Conservation (phyloP, 768 basidiomycete genomes). For the Podaxis sp. region DNA sequence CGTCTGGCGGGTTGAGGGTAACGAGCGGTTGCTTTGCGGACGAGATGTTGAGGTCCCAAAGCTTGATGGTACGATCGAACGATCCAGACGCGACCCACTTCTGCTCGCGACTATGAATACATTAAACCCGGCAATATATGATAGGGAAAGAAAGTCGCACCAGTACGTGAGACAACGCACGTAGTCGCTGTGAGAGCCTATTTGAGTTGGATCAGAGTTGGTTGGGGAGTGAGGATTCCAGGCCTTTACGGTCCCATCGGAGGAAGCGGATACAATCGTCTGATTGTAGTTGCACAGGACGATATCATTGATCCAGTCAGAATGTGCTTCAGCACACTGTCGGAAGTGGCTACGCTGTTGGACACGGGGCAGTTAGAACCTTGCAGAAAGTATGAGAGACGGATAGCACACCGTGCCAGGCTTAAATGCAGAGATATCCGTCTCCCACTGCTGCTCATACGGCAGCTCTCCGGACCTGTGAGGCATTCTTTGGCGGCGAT, state of each 20-base stretch:
- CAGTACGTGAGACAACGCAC: slow-evolving; percentile 76
- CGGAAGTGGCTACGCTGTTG: slow-evolving; percentile 63
- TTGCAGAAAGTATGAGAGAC: not conserved
- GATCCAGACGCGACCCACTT: slow-evolving; percentile 92
- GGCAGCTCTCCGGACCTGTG: slow-evolving; percentile 40
- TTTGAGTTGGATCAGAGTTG: slow-evolving; percentile 54
- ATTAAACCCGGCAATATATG: slow-evolving; percentile 9
- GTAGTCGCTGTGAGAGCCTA: slow-evolving; percentile 83
- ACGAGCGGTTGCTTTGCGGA: slow-evolving; percentile 46
- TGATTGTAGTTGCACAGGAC: slow-evolving; percentile 89
- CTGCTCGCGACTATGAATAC: slow-evolving; percentile 57
- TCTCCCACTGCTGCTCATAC: slow-evolving; percentile 77
- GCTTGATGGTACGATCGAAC: slow-evolving; percentile 88
- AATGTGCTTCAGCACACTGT: slow-evolving; percentile 85
- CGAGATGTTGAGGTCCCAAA: slow-evolving; percentile 78
- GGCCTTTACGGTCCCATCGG: slow-evolving; percentile 90
- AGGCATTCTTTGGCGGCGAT: slow-evolving; percentile 30
- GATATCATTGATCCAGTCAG: slow-evolving; percentile 97
- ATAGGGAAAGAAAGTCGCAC: slow-evolving; percentile 31
- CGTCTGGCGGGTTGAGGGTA: slow-evolving; percentile 65
- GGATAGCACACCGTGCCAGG: slow-evolving; percentile 42
- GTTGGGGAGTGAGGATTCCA: slow-evolving; percentile 80
- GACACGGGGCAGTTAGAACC: slow-evolving; percentile 12
- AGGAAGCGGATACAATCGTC: slow-evolving; percentile 91
- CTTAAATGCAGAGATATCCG: slow-evolving; percentile 50